A percentile compares a stretch with the other conserved stretches of the same genome.
phyloP scores from a whole-genome alignment of 345 rosid species.

The Arabidopsis suecica region DNA sequence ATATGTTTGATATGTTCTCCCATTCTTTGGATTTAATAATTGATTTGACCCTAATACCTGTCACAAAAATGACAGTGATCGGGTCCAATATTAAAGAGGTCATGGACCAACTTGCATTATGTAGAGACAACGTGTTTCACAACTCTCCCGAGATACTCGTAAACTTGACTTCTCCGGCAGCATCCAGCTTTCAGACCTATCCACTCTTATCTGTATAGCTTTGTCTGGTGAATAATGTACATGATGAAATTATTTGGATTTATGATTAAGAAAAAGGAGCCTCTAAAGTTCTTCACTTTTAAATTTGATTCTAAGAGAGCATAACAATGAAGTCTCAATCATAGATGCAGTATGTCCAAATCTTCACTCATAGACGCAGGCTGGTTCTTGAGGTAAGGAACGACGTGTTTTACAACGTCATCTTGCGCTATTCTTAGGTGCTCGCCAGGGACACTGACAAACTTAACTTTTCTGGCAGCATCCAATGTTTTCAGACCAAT shows the following conservation, averaged over 20 bases:
- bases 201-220: constrained; percentile 77
- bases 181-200: constrained; percentile 17
- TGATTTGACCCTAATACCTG: neutral
- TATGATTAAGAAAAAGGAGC: neutral
- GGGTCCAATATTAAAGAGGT: neutral
- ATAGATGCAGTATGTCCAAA: neutral
- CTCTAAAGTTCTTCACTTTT: neutral
- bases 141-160: constrained; percentile 67
- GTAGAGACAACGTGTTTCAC: constrained; percentile 64
- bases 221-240: constrained; percentile 55
- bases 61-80: neutral
- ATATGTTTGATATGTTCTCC: neutral
- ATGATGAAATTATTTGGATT: neutral
- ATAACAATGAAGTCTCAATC: neutral
- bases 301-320: neutral
- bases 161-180: constrained; percentile 67
- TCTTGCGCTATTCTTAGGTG: constrained; percentile 66
- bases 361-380: neutral
- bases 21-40: neutral
- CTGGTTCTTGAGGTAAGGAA: constrained; percentile 58
- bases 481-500: constrained; percentile 76
- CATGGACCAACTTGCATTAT: constrained; percentile 32
- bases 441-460: constrained; percentile 67
- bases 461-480: constrained; percentile 73
- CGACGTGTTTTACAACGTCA: constrained; percentile 63